Evolutionary conservation across 768 basidiomycete species (phyloP), one percentile per base, ranked within the genome.

Genomic region (Tephrocybe sp.): DNA sequence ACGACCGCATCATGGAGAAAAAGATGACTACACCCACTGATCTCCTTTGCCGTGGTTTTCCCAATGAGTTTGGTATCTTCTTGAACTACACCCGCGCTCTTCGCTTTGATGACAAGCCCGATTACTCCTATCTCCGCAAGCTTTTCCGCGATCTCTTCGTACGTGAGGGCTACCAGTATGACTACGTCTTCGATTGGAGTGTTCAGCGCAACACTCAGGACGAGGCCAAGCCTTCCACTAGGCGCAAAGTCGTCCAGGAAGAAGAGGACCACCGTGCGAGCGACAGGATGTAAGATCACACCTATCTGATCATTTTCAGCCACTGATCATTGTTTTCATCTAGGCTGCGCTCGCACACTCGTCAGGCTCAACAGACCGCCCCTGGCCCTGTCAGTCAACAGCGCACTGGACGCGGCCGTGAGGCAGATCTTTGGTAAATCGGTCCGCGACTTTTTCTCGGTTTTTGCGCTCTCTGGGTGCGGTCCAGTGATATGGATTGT

Each of bases 1-100:
- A 98, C 72, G 97, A 98, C 73, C 88, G 97, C 54, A 99, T 99
- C 77, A 99, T 99, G 97, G 97, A 99, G 76, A 99, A 99, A 85
- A 99, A 99, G 85, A 98, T 99, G 94, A 98, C 97, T 32, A 97
- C 94, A 0, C 92, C 94, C 12, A 95, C 92, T 45, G 94, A 98
- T 68, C 79, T 96, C 52, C 85, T 99, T 24, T 98, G 96, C 78
- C 94, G 96, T 60, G 94, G 93, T n/a, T 98, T 97, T 83, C 96
- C 97, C 55, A 95, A 94, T 77, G 97, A 99, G 75, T 97, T 98
- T 58, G 96, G 94, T 36, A 97, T 98, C 62, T 98, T 98, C 83
- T 77, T 99, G 64, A 99, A 98, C 77, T 99, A 98, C 75, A 96
- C 95, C 55, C 93, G 97, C 50, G 95, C 96, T 37, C 88, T 99